Evolutionary conservation across 441 rosid genomes (phyloP).

Genomic region (Sinapis alba): DNA sequence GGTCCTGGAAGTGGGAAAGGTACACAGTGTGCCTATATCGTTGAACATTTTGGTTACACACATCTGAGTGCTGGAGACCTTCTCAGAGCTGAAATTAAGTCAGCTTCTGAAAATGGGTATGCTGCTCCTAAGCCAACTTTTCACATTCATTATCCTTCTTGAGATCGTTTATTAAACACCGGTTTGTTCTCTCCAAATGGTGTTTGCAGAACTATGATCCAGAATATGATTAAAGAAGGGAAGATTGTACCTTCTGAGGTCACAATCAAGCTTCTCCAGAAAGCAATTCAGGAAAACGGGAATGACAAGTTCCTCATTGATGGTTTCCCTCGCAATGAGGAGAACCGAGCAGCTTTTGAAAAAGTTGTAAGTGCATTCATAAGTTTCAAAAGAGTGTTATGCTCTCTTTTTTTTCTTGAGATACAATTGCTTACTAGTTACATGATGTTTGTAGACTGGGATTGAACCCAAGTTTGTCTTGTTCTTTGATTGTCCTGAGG

Average conservation of each 20-base stretch:
- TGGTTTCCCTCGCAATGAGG: conserved; percentile 65
- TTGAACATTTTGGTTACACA: conserved; percentile 48
- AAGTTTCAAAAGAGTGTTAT: neutral
- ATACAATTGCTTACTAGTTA: neutral
- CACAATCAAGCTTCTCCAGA: conserved; percentile 53
- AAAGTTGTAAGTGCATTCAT: conserved; percentile 44
- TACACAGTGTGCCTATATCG: conserved; percentile 64
- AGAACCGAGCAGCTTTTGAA: conserved; percentile 54
- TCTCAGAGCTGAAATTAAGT: conserved; percentile 54
- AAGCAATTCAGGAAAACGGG: conserved; percentile 50
- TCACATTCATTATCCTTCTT: conserved; percentile 1
- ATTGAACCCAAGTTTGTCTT: conserved; percentile 54
- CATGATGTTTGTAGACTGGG: conserved; percentile 44
- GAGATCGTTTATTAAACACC: neutral
- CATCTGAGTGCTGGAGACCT: conserved; percentile 74
- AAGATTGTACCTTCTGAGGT: conserved; percentile 64
- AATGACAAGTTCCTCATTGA: conserved; percentile 56
- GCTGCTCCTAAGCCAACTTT: too few relatives aligned
- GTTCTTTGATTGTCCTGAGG: conserved; percentile 61
- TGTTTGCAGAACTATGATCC: conserved; percentile 50
- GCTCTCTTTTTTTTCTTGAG: neutral
- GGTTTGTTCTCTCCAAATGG: neutral
- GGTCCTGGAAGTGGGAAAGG: conserved; percentile 75
- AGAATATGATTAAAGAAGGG: conserved; percentile 53
- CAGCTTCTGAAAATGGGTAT: conserved; percentile 65